Percentiles rank a stretch among this genome's conserved stretches.
Conservation (phyloP, 2,329 filamentous ascomycete genomes). For the Ophiobolus disseminans region DNA sequence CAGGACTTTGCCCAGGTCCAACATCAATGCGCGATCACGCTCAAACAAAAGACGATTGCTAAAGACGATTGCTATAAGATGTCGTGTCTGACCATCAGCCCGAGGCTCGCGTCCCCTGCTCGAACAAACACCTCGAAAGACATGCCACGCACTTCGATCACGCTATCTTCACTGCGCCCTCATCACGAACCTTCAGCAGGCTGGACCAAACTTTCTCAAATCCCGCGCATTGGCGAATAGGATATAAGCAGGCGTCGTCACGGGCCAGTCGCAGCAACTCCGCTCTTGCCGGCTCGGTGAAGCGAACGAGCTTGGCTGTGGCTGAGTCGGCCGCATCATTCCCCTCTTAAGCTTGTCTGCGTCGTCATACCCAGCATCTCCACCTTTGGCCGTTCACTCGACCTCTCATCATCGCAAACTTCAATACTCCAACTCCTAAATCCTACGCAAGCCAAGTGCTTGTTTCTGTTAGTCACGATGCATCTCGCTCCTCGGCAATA, state of each 20-base stretch:
- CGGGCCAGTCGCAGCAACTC: constrained; percentile 2
- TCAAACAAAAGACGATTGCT: too few relatives aligned
- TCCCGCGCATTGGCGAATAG: not conserved
- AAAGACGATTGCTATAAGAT: too few relatives aligned
- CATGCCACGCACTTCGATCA: too few relatives aligned
- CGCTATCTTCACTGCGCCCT: not conserved
- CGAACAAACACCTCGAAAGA: too few relatives aligned
- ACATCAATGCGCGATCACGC: too few relatives aligned
- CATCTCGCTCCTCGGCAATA: constrained; percentile 29
- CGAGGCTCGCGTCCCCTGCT: too few relatives aligned
- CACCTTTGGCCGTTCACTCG: constrained; percentile 11
- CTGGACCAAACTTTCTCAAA: constrained; percentile 1
- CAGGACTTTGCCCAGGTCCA: too few relatives aligned
- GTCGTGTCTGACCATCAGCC: too few relatives aligned
- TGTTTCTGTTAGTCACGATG: constrained; percentile 11
- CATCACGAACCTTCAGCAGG: constrained; percentile 2
- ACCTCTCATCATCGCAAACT: constrained; percentile 13
- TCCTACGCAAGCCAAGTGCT: constrained; percentile 5
- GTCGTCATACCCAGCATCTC: constrained; percentile 16
- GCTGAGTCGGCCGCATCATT: constrained; percentile 2
- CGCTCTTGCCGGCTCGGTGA: constrained; percentile 1
- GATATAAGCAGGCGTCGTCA: constrained; percentile 3
- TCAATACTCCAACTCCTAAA: constrained; percentile 8
- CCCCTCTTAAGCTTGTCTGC: constrained; percentile 6
- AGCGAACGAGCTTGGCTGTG: constrained; percentile 3